These are phyloP conservation scores for Lentithecium fluviatile DNA, from an alignment of 495 filamentous ascomycete species.

Conservation along the genomic window DNA sequence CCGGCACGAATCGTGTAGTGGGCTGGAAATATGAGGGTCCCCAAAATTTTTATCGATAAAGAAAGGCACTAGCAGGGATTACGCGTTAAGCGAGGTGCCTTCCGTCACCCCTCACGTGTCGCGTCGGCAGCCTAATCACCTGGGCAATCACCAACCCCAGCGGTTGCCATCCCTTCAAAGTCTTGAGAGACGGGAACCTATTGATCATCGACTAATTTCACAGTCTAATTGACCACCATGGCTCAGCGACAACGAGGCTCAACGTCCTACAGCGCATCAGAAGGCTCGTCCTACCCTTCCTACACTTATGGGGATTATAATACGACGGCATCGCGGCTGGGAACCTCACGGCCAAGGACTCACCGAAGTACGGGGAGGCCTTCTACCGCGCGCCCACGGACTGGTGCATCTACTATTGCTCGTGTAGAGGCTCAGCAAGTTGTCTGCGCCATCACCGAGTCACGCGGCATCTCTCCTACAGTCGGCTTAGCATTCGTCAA, in stretches of 20 bases:
- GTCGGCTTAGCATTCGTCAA: constrained; percentile 90
- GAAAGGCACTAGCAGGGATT: constrained; percentile 6
- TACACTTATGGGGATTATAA: constrained; percentile 37
- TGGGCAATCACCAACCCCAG: constrained; percentile 4
- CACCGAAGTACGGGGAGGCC: constrained; percentile 52
- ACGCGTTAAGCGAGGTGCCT: neutral
- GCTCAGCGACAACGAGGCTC: constrained; percentile 33
- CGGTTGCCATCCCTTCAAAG: neutral
- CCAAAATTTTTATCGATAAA: constrained; percentile 27
- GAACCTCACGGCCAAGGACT: constrained; percentile 46
- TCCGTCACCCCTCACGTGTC: constrained; percentile 1
- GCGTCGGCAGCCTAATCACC: neutral
- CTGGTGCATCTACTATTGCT: constrained; percentile 61
- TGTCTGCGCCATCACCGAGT: constrained; percentile 89
- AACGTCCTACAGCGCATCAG: constrained; percentile 42
- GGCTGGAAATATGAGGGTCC: no score
- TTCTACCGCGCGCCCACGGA: constrained; percentile 61
- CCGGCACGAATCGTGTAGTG: no score
- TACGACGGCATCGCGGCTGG: no score
- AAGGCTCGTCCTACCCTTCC: constrained; percentile 41
- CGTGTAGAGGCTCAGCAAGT: constrained; percentile 64
- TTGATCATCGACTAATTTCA: constrained; percentile 12
- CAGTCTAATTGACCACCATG: constrained; percentile 30
- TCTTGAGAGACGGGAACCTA: neutral
- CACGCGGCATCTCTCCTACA: constrained; percentile 77